phyloP scores from a whole-genome alignment of 108 stramenopile species.

The Pseudonitzschia multistriata region DNA sequence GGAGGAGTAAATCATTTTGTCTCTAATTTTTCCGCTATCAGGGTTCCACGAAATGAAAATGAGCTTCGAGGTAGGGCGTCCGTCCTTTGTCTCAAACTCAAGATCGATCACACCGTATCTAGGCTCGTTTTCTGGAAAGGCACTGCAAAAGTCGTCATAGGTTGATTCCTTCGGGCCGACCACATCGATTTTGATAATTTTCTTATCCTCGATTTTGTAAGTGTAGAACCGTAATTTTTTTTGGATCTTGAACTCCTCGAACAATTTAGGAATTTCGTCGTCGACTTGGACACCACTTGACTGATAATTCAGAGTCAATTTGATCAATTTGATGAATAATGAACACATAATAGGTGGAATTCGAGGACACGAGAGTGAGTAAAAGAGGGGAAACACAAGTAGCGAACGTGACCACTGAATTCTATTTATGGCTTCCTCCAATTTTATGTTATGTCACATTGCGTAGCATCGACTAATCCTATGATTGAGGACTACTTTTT shows the following conservation, averaged over 20 bases:
- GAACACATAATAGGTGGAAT: too few relatives aligned
- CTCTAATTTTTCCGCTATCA: slow-evolving; percentile 79
- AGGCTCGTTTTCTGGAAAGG: slow-evolving; percentile 85
- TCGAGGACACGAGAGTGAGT: too few relatives aligned
- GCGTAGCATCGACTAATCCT: too few relatives aligned
- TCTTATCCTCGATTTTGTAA: slow-evolving; percentile 82
- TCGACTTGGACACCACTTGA: slow-evolving; percentile 63
- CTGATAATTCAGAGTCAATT: background rate
- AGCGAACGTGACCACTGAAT: too few relatives aligned
- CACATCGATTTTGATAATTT: slow-evolving; percentile 76
- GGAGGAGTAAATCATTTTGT: slow-evolving; percentile 94
- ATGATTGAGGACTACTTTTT: too few relatives aligned
- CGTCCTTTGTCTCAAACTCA: slow-evolving; percentile 85
- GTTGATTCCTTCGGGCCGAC: slow-evolving; percentile 54
- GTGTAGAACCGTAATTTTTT: slow-evolving; percentile 67
- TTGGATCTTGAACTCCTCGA: slow-evolving; percentile 81
- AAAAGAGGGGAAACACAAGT: too few relatives aligned
- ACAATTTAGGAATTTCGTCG: slow-evolving; percentile 68
- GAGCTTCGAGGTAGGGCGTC: slow-evolving; percentile 89
- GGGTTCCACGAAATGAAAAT: slow-evolving; percentile 95
- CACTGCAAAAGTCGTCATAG: slow-evolving; percentile 80
- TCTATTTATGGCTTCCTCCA: too few relatives aligned
- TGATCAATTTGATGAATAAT: too few relatives aligned
- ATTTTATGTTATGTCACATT: too few relatives aligned
- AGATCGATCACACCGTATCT: slow-evolving; percentile 92